Evolutionary conservation across 495 filamentous ascomycete species (phyloP).

Genomic region (Gamarada debralockiae): DNA sequence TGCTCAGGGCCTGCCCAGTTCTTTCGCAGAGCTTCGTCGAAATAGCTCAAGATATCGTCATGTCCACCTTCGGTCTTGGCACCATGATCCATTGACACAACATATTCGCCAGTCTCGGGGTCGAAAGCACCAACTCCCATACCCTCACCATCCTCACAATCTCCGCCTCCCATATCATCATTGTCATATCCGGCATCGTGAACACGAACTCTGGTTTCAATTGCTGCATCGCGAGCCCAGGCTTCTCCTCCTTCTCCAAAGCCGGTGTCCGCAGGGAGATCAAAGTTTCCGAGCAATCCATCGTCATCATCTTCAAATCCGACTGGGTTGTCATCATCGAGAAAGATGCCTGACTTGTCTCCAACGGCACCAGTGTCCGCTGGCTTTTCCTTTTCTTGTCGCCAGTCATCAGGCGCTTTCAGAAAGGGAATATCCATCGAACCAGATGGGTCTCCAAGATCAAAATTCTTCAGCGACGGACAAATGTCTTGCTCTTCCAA

Average conservation of each 20-base stretch:
- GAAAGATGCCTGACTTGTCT: slow-evolving; percentile 69
- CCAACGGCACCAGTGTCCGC: slow-evolving; percentile 46
- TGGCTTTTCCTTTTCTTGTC: slow-evolving; percentile 57
- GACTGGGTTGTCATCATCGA: slow-evolving; percentile 71
- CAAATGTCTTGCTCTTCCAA: slow-evolving; percentile 90
- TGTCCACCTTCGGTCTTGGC: slow-evolving; percentile 55
- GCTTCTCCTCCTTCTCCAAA: slow-evolving; percentile 74
- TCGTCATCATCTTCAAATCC: slow-evolving; percentile 82
- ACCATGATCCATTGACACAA: slow-evolving; percentile 65
- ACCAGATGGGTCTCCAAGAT: slow-evolving; percentile 80
- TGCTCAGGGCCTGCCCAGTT: slow-evolving; percentile 99
- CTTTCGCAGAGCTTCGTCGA: slow-evolving; percentile 90
- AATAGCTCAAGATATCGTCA: slow-evolving; percentile 94
- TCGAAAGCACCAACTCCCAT: slow-evolving; percentile 53
- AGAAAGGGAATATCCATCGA: slow-evolving; percentile 88
- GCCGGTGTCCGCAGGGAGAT: slow-evolving; percentile 59
- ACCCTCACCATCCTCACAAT: slow-evolving; percentile 50
- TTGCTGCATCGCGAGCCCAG: slow-evolving; percentile 65
- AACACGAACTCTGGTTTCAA: slow-evolving; percentile 59
- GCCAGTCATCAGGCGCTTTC: slow-evolving; percentile 83
- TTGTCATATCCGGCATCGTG: slow-evolving; percentile 49
- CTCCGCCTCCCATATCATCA: slow-evolving; percentile 41
- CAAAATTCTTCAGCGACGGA: slow-evolving; percentile 88
- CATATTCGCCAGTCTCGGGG: slow-evolving; percentile 57
- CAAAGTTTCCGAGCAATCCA: slow-evolving; percentile 66